phyloP scores from a whole-genome alignment of 805 yeast species.

The Monosporozyma solicola region DNA sequence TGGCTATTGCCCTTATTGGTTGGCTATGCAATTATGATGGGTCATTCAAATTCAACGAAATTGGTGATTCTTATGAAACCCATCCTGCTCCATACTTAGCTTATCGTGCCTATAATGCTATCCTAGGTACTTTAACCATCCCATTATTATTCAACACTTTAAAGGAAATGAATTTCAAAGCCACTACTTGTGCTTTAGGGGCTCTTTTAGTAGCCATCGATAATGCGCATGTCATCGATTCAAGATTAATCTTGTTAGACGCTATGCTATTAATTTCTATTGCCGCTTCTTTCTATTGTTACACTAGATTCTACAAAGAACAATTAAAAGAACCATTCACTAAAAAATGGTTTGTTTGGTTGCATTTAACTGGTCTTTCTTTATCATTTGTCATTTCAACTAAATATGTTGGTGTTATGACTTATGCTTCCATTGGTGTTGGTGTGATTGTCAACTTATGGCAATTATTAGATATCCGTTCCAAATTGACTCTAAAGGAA shows the following conservation, averaged over 20 bases:
- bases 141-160: conserved; percentile 78
- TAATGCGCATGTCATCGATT: conserved; percentile 84
- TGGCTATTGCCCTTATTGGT: conserved; percentile 85
- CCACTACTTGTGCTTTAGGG: conserved; percentile 71
- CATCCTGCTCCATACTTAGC: conserved; percentile 82
- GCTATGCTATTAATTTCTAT: conserved; percentile 80
- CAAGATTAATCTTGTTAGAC: conserved; percentile 84
- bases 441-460: conserved; percentile 85
- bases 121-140: conserved; percentile 73
- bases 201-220: conserved; percentile 71
- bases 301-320: conserved; percentile 65
- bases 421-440: conserved; percentile 77
- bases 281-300: conserved; percentile 68
- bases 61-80: conserved; percentile 73
- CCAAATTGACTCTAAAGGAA: conserved; percentile 50
- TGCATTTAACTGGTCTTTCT: conserved; percentile 70
- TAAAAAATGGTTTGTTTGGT: conserved; percentile 79
- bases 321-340: conserved; percentile 62
- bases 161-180: conserved; percentile 74
- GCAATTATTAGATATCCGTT: conserved; percentile 66
- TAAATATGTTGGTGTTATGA: conserved; percentile 91
- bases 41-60: conserved; percentile 79
- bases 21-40: conserved; percentile 87
- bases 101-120: conserved; percentile 67
- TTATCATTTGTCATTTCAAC: conserved; percentile 90